Conservation (phyloP, 2,329 filamentous ascomycete genomes). For the Fusarium denticulatum region DNA sequence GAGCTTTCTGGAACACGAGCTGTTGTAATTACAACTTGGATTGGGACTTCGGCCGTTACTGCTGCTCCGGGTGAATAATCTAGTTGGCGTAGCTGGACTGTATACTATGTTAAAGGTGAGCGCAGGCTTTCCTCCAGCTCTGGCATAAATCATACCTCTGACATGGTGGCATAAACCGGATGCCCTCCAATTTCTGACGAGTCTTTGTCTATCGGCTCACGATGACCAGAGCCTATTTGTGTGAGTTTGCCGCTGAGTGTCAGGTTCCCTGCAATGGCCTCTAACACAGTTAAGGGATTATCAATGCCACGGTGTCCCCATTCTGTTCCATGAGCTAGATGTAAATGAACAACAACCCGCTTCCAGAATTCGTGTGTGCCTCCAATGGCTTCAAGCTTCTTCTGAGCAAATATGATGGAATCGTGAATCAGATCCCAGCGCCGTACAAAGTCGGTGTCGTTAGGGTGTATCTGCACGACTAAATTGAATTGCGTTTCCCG, state of each 20-base stretch:
- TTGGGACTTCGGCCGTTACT: neutral
- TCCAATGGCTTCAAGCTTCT: neutral
- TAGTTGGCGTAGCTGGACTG: neutral
- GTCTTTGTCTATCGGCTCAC: too few species aligned
- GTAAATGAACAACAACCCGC: neutral
- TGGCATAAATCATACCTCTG: neutral
- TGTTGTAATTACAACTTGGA: neutral
- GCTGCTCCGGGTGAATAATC: fast-evolving
- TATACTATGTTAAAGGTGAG: neutral
- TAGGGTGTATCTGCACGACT: neutral
- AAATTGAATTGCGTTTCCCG: neutral
- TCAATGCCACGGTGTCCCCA: neutral
- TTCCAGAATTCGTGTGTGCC: neutral
- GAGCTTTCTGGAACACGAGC: neutral
- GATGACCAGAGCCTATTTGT: neutral
- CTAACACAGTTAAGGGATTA: neutral
- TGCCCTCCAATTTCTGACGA: neutral
- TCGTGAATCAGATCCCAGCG: neutral
- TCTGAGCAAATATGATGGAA: neutral
- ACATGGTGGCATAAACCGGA: neutral
- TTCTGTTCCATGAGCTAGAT: fast-evolving
- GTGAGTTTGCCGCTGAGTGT: neutral
- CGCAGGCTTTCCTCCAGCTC: fast-evolving
- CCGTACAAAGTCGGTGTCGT: neutral
- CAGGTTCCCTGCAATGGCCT: neutral